Evolutionary conservation across 176 grass and related monocot species (phyloP), one percentile per base, ranked within the genome.

Genomic region (Oryza punctata): DNA sequence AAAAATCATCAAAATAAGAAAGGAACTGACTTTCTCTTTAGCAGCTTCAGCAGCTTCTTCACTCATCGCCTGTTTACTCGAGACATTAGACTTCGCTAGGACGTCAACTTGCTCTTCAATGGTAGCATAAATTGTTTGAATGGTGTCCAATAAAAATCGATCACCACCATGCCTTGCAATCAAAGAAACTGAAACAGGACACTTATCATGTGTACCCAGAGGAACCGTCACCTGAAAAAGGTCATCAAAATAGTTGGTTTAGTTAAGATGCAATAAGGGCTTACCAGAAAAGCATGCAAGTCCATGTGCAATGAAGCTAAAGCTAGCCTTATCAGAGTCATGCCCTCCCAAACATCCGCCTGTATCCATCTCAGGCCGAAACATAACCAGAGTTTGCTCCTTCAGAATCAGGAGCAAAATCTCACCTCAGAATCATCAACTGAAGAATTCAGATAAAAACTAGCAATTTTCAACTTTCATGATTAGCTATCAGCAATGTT

Each of bases 1-100:
- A 68, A 64, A 63, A 64, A 63, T 82, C n/a, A 47, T 82, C 8
- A 25, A 18, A 35, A 82, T 30, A 73, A 84, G 67, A 76, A 66
- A 59, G 19, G 25, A 72, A 88, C 89, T 84, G 33, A 92, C 97
- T 78, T 80, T 99, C 70, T 94, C 93, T 92, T 99, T 99, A 52
- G 97, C 97, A 72, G 89, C 85, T 83, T 99, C 91, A 82, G 97
- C 97, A 63, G 91, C 89, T 84, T 94, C 97, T 89, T 96, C 97
- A 2, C 89, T 94, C 69, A 84, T 94, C 25, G 91, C 84, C 67
- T 90, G 77, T 78, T 86, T 95, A 81, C 86, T 90, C 60, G 87
- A 94, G 80, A 88, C 75, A 66, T 90, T 94, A 81, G 91, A 96
- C 78, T 92, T 96, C 9, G 77, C 50, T 24, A 96, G 80, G 25